These are phyloP conservation scores for Pilobolus umbonatus DNA, from an alignment of 192 early-diverging fungal species.

Conservation along the genomic window DNA sequence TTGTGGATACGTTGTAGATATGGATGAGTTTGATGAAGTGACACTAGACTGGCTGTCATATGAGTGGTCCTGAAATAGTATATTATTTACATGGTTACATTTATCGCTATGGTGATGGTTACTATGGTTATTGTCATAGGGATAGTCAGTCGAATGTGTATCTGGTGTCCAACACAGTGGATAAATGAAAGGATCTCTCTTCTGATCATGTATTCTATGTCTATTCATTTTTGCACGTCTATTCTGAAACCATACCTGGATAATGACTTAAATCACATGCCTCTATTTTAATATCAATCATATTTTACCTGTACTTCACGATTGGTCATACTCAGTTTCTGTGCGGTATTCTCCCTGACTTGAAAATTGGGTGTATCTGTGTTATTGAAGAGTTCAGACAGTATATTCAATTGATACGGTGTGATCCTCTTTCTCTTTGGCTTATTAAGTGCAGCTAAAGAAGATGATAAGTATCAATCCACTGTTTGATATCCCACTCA, in stretches of 20 bases:
- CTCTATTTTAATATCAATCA: constrained; percentile 19
- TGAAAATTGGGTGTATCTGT: constrained; percentile 78
- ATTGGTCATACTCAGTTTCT: constrained; percentile 72
- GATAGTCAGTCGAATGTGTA: not conserved
- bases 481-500: not conserved
- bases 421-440: constrained; percentile 77
- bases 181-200: constrained; percentile 4
- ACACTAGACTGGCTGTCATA: constrained; percentile 5
- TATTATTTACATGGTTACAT: not conserved
- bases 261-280: constrained; percentile 8
- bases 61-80: not conserved
- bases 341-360: constrained; percentile 65
- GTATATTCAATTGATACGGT: constrained; percentile 64
- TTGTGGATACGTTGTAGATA: constrained; percentile 6
- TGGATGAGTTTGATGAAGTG: constrained; percentile 9
- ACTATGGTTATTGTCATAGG: not conserved
- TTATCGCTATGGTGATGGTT: not conserved
- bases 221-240: constrained; percentile 78
- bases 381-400: constrained; percentile 64
- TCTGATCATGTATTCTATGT: constrained; percentile 7
- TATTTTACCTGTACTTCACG: constrained; percentile 69
- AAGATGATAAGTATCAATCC: constrained; percentile 10
- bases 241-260: constrained; percentile 83
- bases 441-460: constrained; percentile 32
- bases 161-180: not conserved